phyloP scores from a whole-genome alignment of 495 filamentous ascomycete genomes.

The Acidiella bohemica region DNA sequence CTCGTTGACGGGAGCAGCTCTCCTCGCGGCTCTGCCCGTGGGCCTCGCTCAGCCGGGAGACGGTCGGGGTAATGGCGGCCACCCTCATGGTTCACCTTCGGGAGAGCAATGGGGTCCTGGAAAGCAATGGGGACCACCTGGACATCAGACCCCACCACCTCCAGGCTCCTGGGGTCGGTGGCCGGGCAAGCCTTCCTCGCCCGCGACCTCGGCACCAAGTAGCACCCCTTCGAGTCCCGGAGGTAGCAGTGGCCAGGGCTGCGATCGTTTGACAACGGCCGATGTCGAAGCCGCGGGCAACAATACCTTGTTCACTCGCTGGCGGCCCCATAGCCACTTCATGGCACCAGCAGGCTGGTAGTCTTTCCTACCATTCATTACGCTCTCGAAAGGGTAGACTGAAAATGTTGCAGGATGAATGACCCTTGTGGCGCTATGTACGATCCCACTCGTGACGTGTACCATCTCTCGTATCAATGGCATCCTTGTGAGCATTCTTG shows the following conservation, averaged over 20 bases:
- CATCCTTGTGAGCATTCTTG: conserved; percentile 6
- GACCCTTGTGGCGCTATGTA: conserved; percentile 45
- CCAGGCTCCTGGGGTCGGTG: neutral
- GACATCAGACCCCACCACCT: neutral
- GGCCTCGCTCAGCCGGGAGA: neutral
- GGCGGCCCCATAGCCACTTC: conserved; percentile 40
- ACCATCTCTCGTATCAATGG: conserved; percentile 29
- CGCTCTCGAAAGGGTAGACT: too few species aligned
- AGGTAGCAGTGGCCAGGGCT: conserved; percentile 1
- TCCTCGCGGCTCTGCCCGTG: conserved; percentile 4
- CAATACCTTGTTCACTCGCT: conserved; percentile 31
- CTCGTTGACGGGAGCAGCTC: neutral
- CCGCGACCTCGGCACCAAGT: neutral
- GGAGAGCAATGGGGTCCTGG: neutral
- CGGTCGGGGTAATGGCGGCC: neutral
- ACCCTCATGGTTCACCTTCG: neutral
- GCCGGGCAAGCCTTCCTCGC: neutral
- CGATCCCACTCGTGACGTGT: conserved; percentile 33
- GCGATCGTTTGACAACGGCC: conserved; percentile 12
- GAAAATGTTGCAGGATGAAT: too few species aligned
- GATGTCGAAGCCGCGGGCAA: conserved; percentile 25
- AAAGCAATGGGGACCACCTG: neutral
- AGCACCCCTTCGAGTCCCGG: neutral
- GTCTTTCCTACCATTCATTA: too few species aligned
- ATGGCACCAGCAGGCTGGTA: conserved; percentile 40